phyloP scores from a whole-genome alignment of 2,329 filamentous ascomycete genomes.

The Talaromyces sp. region DNA sequence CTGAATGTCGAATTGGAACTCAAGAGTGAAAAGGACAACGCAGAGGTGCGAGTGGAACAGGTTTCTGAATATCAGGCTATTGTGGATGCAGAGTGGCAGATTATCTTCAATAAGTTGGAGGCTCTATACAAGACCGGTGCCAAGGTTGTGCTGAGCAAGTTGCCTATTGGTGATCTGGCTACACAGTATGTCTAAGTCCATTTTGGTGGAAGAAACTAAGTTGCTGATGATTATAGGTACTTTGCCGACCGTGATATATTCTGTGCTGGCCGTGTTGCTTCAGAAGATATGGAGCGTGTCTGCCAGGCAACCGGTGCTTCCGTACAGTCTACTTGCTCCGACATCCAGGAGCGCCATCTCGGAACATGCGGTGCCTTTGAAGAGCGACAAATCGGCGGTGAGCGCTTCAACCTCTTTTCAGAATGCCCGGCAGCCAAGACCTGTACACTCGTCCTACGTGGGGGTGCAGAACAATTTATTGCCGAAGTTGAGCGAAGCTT shows the following conservation, averaged over 20 bases:
- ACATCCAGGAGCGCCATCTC: conserved; percentile 84
- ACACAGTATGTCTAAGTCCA: conserved; percentile 61
- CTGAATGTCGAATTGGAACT: conserved; percentile 96
- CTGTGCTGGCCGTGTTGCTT: conserved; percentile 88
- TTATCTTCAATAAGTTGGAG: conserved; percentile 99
- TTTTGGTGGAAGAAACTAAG: background rate
- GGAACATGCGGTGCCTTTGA: conserved; percentile 89
- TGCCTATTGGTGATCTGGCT: conserved; percentile 94
- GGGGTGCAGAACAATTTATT: conserved; percentile 98
- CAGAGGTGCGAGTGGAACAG: conserved; percentile 95
- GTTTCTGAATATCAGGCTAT: conserved; percentile 99
- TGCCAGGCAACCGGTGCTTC: conserved; percentile 91
- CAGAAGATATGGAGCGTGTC: conserved; percentile 92
- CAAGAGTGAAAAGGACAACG: conserved; percentile 99
- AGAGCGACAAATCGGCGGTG: conserved; percentile 93
- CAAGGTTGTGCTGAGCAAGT: conserved; percentile 94
- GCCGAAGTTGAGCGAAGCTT: conserved; percentile 96
- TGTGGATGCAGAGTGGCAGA: conserved; percentile 98
- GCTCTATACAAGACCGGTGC: conserved; percentile 89
- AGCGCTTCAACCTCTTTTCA: conserved; percentile 98
- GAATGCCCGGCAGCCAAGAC: conserved; percentile 94
- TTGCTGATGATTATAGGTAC: conserved; percentile 49
- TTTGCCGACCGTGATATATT: conserved; percentile 98
- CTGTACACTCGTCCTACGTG: conserved; percentile 90
- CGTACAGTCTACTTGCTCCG: conserved; percentile 92